Percentiles rank a stretch among this genome's conserved stretches.
Evolutionary conservation across 1,139 yeast genomes (phyloP).

Genomic region (Nakaseomyces kungkrabaensis): DNA sequence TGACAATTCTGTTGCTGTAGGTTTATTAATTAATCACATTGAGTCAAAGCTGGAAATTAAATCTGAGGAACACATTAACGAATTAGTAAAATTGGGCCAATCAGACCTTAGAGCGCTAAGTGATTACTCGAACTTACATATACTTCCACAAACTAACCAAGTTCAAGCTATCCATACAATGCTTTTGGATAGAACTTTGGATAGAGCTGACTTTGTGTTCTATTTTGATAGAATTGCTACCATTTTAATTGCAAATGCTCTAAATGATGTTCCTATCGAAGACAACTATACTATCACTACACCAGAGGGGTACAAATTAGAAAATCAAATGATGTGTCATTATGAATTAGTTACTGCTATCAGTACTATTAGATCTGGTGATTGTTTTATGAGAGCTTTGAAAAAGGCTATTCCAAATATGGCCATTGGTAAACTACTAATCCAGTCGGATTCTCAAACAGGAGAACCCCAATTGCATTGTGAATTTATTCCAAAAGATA

Average conservation of each 20-base stretch:
- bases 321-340: slow-evolving; percentile 35
- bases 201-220: slow-evolving; percentile 71
- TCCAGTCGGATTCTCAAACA: slow-evolving; percentile 77
- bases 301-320: slow-evolving; percentile 33
- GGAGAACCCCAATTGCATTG: slow-evolving; percentile 92
- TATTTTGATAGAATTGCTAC: slow-evolving; percentile 74
- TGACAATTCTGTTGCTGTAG: slow-evolving; percentile 72
- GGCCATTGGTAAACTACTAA: slow-evolving; percentile 69
- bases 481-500: slow-evolving; percentile 44
- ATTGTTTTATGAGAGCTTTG: slow-evolving; percentile 74
- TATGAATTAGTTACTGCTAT: slow-evolving; percentile 55
- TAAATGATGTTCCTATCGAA: slow-evolving; percentile 37
- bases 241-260: slow-evolving; percentile 55
- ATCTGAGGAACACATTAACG: slow-evolving; percentile 52
- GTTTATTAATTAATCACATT: slow-evolving; percentile 69
- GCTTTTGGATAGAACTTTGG: slow-evolving; percentile 44
- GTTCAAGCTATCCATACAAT: slow-evolving; percentile 63
- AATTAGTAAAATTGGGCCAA: slow-evolving; percentile 28
- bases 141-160: slow-evolving; percentile 57
- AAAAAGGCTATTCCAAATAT: slow-evolving; percentile 69
- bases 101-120: slow-evolving; percentile 12
- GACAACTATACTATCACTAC: slow-evolving; percentile 33
- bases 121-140: slow-evolving; percentile 15
- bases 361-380: slow-evolving; percentile 82
- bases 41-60: slow-evolving; percentile 59